Evolutionary conservation across 164 flowering plant genomes (phyloP), one percentile per base, ranked within the genome.

Genomic region (Berberis vulgaris): DNA sequence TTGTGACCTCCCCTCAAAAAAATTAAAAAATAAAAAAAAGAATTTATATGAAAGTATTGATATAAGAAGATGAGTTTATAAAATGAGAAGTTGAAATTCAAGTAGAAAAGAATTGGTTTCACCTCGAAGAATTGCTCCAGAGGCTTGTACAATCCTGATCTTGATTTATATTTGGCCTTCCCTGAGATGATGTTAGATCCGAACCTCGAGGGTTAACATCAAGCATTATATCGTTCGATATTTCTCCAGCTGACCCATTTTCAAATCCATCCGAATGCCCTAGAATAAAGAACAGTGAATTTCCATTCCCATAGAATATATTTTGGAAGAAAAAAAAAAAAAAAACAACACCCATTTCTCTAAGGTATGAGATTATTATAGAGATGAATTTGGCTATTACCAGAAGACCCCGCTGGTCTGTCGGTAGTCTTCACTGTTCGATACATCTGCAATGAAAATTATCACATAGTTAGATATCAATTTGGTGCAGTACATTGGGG

Each of bases 71-170:
- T 26, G 26, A 26, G 26, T 26, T 26, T 26, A 26, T 26, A 26
- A 26, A 26, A 26, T 26, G 26, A 26, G 26, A 26, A 26, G 26
- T 26, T 26, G 26, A 26, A 26, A 26, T 26, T 26, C 26, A 26
- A 26, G 26, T 26, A 2, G 50, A 47, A 6, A 47, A 47, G 50
- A 47, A 1, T 40, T 7, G 7, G n/a, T 50, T 62, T 67, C 49
- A 94, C 97, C 97, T 89, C 40, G 96, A 94, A 64, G 97, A 91
- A 71, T 90, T 90, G 84, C 91, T 86, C 97, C 97, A 94, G 1
- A 94, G 84, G 63, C 88, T 77, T 54, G 73, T 67, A 65, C 74
- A 75, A 59, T 81, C 84, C 58, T 78, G 75, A 49, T 80, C 87
- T 68, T 79, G 81, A 49, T 67, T 76, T 59, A 47, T 57, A 66